Evolutionary conservation across 2,329 filamentous ascomycete species (phyloP).

Genomic region (Zymoseptoria passerinii): DNA sequence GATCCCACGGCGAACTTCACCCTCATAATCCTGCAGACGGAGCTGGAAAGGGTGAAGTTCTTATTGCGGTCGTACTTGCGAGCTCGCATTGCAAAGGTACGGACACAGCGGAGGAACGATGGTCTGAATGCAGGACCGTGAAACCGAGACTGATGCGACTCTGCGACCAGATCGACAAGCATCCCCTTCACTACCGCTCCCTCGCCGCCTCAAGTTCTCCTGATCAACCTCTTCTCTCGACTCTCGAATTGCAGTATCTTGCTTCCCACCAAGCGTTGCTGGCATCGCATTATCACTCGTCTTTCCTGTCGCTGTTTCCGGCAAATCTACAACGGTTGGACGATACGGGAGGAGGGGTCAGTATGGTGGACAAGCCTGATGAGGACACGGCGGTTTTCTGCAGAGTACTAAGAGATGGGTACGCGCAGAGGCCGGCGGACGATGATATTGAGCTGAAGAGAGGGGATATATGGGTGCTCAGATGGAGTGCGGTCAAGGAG

Average conservation of each 20-base stretch:
- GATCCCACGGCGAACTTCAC: slow-evolving; percentile 87
- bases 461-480: slow-evolving; percentile 50
- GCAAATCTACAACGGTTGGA: slow-evolving; percentile 72
- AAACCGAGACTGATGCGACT: slow-evolving; percentile 7
- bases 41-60: slow-evolving; percentile 90
- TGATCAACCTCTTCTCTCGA: slow-evolving; percentile 49
- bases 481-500: slow-evolving; percentile 51
- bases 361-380: slow-evolving; percentile 87
- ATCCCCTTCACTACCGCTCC: slow-evolving; percentile 66
- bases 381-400: slow-evolving; percentile 77
- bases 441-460: slow-evolving; percentile 36
- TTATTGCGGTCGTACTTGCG: slow-evolving; percentile 75
- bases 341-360: slow-evolving; percentile 79
- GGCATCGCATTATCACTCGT: slow-evolving; percentile 73
- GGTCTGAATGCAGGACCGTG: slow-evolving; percentile 9
- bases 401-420: slow-evolving; percentile 57
- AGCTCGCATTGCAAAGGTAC: slow-evolving; percentile 77
- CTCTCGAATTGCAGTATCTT: slow-evolving; percentile 72
- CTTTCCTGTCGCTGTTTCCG: slow-evolving; percentile 79
- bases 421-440: slow-evolving; percentile 50
- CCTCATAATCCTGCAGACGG: slow-evolving; percentile 91
- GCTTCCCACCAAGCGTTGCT: slow-evolving; percentile 77
- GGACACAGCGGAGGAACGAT: slow-evolving; percentile 2
- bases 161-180: slow-evolving; percentile 59
- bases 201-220: slow-evolving; percentile 27